These are phyloP conservation scores for Rosa rugosa DNA, from an alignment of 306 rosid species.

Conservation along the genomic window DNA sequence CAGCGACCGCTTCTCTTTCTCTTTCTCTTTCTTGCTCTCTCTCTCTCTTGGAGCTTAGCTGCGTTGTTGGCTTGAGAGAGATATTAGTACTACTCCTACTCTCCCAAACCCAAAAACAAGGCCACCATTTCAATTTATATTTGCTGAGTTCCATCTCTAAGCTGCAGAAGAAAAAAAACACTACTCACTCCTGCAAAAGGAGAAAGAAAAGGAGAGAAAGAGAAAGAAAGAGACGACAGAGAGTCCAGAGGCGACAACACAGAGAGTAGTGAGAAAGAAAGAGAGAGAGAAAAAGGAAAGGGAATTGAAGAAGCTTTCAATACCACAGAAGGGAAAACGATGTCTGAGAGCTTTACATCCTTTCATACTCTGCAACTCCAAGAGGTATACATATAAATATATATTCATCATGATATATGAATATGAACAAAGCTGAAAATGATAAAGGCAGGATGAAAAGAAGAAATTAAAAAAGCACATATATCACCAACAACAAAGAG, in stretches of 20 bases:
- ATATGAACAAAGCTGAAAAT: constrained; percentile 53
- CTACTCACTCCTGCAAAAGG: constrained; percentile 37
- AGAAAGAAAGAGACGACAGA: constrained; percentile 64
- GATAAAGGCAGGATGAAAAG: constrained; percentile 35
- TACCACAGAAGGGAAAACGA: constrained; percentile 72
- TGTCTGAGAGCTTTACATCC: constrained; percentile 71
- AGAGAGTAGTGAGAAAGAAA: constrained; percentile 24
- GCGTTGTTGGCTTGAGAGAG: constrained; percentile 49
- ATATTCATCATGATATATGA: constrained; percentile 9
- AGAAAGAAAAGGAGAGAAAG: constrained; percentile 67
- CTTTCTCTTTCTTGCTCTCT: constrained; percentile 24
- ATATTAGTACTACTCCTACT: constrained; percentile 30
- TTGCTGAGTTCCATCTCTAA: constrained; percentile 37
- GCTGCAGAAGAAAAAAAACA: constrained; percentile 20
- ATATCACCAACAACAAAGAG: constrained; percentile 26
- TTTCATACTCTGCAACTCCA: constrained; percentile 64
- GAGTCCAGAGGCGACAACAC: constrained; percentile 49
- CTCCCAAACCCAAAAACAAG: constrained; percentile 26
- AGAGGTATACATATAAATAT: constrained; percentile 49
- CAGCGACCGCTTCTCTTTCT: constrained; percentile 59
- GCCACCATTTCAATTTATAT: constrained; percentile 44
- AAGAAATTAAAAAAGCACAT: constrained; percentile 19
- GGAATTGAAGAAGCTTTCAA: constrained; percentile 57
- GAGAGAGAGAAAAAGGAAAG: constrained; percentile 21
- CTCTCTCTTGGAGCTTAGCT: constrained; percentile 28